These are phyloP conservation scores for Abelmoschus esculentus DNA, from an alignment of 345 rosid species.

Conservation along the genomic window DNA sequence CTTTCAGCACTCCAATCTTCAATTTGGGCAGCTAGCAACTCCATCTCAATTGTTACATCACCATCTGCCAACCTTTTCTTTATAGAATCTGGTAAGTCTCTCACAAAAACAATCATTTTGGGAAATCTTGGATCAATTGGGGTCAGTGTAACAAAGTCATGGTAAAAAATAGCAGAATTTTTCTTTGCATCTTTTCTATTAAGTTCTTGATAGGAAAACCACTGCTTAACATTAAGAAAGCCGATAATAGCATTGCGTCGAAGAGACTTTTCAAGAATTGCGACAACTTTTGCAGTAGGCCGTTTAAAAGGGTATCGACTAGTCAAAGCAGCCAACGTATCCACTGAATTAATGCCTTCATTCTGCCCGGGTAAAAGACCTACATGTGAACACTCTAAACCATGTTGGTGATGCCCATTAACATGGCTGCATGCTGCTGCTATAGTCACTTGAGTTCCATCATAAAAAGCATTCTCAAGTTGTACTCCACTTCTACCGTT, in stretches of 20 bases:
- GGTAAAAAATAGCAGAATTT: constrained; percentile 27
- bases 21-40: constrained; percentile 68
- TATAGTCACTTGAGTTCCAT: constrained; percentile 12
- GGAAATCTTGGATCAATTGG: constrained; percentile 73
- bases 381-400: constrained; percentile 20
- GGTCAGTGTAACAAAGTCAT: constrained; percentile 41
- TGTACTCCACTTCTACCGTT: constrained; percentile 12
- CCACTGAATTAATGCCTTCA: constrained; percentile 35
- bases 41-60: constrained; percentile 57
- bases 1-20: constrained; percentile 63
- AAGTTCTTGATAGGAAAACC: constrained; percentile 40
- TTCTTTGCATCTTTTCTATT: constrained; percentile 28
- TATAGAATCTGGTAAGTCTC: constrained; percentile 51
- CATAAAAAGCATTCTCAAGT: constrained; percentile 19
- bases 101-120: constrained; percentile 48
- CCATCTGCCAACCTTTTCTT: constrained; percentile 53
- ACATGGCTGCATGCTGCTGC: constrained; percentile 10
- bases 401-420: constrained; percentile 22
- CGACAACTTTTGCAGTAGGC: constrained; percentile 79
- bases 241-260: constrained; percentile 65
- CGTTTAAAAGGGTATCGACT: constrained; percentile 53
- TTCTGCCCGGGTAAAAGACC: constrained; percentile 22
- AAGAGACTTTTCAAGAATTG: constrained; percentile 53
- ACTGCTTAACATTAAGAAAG: constrained; percentile 59
- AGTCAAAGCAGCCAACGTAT: constrained; percentile 44